Evolutionary conservation across 2,329 filamentous ascomycete genomes (phyloP), one percentile per base, ranked within the genome.

Genomic region (Botryotinia calthae): DNA sequence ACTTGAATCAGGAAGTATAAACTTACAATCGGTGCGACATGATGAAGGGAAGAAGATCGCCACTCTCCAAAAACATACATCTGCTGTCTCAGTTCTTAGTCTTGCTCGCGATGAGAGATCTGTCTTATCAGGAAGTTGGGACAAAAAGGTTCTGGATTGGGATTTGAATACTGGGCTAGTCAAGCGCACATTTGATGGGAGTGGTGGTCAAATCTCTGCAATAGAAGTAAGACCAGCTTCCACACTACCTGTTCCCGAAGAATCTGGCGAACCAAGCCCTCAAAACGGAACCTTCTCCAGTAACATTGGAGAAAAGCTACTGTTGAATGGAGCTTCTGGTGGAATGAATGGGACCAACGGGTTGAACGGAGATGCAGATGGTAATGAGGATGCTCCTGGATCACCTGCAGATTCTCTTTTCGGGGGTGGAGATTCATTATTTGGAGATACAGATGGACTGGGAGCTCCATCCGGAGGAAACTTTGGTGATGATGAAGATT

Each of bases 61-160:
- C 14, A 91, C 91, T 48, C 85, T 99, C 34, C 90, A 91, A 74
- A 89, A 92, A 76, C 96, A 99, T 81, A 94, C 90, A 2, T 97
- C 95, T 64, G 95, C 96, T 0, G 96, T 99, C 28, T 97, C 94
- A 31, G 93, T 97, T 8, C 83, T 99, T 73, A 91, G 89, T 16
- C 84, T 99, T 20, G 89, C 93, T 0, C 89, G 92, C 8, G 95
- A 98, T 77, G 96, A 99, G 83, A 91, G 87, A 79, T 95, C 91
- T 56, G 88, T 98, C 6, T 82, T 99, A 14, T 98, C 94, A 48
- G 96, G 96, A 5, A 95, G 94, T 81, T 99, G 96, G 96, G 96
- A 99, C 82, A 98, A 97, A 83, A 92, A 89, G 28, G 91, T 98
- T 0, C 88, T 94, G 70, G 95, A 98, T 80, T 99, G 96, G 96